A percentile compares a stretch with the other conserved stretches of the same genome.
These are phyloP conservation scores for Diaporthe ilicicola DNA, from an alignment of 2,329 filamentous ascomycete genomes.

Conservation along the genomic window DNA sequence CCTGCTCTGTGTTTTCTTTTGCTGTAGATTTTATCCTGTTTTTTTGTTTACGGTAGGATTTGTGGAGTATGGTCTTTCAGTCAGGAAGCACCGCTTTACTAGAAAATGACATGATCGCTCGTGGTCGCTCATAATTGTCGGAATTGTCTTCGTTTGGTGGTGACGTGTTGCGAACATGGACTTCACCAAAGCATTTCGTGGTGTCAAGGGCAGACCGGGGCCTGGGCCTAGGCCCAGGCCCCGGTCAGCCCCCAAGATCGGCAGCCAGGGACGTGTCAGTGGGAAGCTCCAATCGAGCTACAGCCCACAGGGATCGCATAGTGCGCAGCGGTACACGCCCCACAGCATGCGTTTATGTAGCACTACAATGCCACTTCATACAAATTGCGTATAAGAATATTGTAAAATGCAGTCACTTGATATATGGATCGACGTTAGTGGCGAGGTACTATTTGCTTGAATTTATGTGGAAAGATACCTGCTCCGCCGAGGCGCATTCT, in stretches of 20 bases:
- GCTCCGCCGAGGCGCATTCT: too few species aligned
- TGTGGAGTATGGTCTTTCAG: slow-evolving; percentile 16
- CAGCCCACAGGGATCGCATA: too few species aligned
- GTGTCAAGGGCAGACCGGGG: background rate
- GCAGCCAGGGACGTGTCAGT: background rate
- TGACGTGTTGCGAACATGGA: background rate
- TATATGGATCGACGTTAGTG: too few species aligned
- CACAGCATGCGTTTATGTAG: too few species aligned
- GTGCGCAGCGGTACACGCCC: too few species aligned
- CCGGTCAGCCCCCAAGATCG: slow-evolving; percentile 7
- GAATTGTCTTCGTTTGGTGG: background rate
- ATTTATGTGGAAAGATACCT: too few species aligned
- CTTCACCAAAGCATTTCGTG: background rate
- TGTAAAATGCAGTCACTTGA: too few species aligned
- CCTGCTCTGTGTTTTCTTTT: slow-evolving; percentile 19
- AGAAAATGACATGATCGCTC: slow-evolving; percentile 11
- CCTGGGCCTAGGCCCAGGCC: background rate
- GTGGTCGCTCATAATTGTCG: background rate
- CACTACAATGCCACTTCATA: too few species aligned
- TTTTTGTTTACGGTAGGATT: slow-evolving; percentile 19
- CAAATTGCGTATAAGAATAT: too few species aligned
- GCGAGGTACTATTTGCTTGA: too few species aligned
- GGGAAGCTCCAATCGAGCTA: slow-evolving; percentile 6
- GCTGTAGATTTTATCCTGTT: slow-evolving; percentile 7
- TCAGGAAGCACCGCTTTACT: slow-evolving; percentile 1